Evolutionary conservation across 495 filamentous ascomycete species (phyloP).

Genomic region (Pyronema domesticum): DNA sequence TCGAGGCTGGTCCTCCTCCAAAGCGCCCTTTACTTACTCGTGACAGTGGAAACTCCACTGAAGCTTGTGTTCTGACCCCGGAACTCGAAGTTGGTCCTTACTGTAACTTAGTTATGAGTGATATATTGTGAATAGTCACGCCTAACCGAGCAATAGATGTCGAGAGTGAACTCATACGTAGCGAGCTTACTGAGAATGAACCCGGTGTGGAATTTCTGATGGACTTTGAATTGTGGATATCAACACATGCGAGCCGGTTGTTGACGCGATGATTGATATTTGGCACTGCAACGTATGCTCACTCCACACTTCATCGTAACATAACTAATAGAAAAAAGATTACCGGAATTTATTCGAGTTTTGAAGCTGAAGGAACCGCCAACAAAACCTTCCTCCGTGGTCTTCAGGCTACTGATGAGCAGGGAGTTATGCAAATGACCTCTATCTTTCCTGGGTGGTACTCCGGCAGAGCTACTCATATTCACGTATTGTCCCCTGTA

Average conservation of each 20-base stretch:
- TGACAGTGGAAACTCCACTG: no score
- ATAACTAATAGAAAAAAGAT: no score
- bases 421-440: constrained; percentile 35
- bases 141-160: no score
- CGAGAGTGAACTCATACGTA: constrained; percentile 29
- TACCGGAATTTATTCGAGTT: constrained; percentile 42
- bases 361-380: constrained; percentile 18
- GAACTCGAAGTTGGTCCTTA: constrained; percentile 36
- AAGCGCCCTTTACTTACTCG: not conserved
- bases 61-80: constrained; percentile 28
- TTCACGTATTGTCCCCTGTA: constrained; percentile 25
- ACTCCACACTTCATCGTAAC: no score
- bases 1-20: constrained; percentile 13
- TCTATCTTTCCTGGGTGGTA: constrained; percentile 42
- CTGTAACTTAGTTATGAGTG: no score
- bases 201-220: constrained; percentile 39
- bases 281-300: constrained; percentile 46
- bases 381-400: constrained; percentile 6
- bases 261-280: constrained; percentile 39
- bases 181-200: constrained; percentile 37
- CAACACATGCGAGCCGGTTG: constrained; percentile 38
- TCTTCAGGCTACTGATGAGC: constrained; percentile 27
- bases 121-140: no score
- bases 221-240: constrained; percentile 45
- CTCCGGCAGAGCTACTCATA: constrained; percentile 38